These are phyloP conservation scores for Dictyostelium citrinum DNA, from an alignment of 78 protist species.

Conservation along the genomic window DNA sequence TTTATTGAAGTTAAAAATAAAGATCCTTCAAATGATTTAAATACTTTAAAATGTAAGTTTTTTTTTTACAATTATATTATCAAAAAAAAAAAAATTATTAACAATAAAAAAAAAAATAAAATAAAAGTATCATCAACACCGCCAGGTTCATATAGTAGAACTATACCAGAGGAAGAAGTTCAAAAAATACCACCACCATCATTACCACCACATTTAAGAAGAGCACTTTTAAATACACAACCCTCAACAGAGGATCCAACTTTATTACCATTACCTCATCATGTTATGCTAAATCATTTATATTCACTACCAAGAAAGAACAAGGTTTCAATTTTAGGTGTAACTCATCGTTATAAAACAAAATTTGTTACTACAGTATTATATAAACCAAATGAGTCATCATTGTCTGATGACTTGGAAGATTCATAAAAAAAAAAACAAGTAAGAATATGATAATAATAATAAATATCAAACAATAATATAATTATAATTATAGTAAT, in stretches of 20 bases:
- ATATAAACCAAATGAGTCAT: slow-evolving; percentile 77
- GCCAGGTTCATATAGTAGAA: slow-evolving; percentile 82
- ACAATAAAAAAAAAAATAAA: background rate
- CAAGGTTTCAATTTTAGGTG: slow-evolving; percentile 87
- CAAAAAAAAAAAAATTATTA: background rate
- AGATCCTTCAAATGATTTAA: slow-evolving; percentile 46
- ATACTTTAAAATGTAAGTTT: slow-evolving; percentile 41
- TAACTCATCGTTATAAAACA: slow-evolving; percentile 84
- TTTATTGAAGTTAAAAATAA: slow-evolving; percentile 66
- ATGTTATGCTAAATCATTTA: slow-evolving; percentile 93
- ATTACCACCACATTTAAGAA: slow-evolving; percentile 92
- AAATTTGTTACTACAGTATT: slow-evolving; percentile 91
- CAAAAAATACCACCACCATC: slow-evolving; percentile 89
- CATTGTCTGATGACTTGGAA: slow-evolving; percentile 22
- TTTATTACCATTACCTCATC: slow-evolving; percentile 93
- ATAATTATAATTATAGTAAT: no score
- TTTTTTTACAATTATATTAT: background rate
- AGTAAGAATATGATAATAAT: background rate
- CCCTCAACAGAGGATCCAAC: slow-evolving; percentile 88
- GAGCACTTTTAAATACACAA: slow-evolving; percentile 84
- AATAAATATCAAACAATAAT: no score
- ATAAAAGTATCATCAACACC: slow-evolving; percentile 75
- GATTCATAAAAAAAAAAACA: background rate
- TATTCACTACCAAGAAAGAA: slow-evolving; percentile 80
- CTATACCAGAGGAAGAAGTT: slow-evolving; percentile 67